phyloP scores from a whole-genome alignment of 2,329 filamentous ascomycete species.

The Apiospora arundinis region DNA sequence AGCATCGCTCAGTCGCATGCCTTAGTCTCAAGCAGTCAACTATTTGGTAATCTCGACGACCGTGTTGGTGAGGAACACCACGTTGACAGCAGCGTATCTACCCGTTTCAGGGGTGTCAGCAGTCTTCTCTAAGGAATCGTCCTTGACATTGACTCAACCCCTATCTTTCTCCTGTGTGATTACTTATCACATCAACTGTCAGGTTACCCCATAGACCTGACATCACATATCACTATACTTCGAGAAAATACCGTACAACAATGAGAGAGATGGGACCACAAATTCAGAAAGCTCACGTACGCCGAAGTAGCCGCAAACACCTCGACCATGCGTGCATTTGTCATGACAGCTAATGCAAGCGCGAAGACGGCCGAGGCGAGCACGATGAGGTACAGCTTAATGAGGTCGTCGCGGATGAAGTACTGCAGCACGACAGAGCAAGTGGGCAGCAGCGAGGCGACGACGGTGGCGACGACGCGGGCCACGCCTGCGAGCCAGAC shows the following conservation, averaged over 20 bases:
- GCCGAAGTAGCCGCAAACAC: constrained; percentile 28
- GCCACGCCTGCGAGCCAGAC: neutral
- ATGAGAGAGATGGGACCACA: neutral
- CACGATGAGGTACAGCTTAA: constrained; percentile 23
- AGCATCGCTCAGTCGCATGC: too few relatives aligned
- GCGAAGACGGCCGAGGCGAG: constrained; percentile 26
- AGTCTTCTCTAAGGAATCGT: neutral
- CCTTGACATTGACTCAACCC: neutral
- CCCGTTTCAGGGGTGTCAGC: neutral
- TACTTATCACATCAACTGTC: neutral
- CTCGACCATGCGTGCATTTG: constrained; percentile 26
- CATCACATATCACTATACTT: neutral
- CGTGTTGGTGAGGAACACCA: constrained; percentile 24
- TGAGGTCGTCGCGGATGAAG: constrained; percentile 17
- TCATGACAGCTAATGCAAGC: constrained; percentile 26
- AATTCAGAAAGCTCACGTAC: constrained; percentile 14
- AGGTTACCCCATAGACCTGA: too few relatives aligned
- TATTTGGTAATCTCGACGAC: constrained; percentile 20
- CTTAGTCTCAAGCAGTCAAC: too few relatives aligned
- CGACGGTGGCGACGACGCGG: constrained; percentile 23
- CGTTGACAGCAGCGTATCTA: constrained; percentile 24
- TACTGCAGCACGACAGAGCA: constrained; percentile 25
- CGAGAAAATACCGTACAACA: too few relatives aligned
- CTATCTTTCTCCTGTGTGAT: too few relatives aligned
- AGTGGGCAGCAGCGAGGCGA: constrained; percentile 26